phyloP scores from a whole-genome alignment of 768 basidiomycete species.

The Auriculariales sp. region DNA sequence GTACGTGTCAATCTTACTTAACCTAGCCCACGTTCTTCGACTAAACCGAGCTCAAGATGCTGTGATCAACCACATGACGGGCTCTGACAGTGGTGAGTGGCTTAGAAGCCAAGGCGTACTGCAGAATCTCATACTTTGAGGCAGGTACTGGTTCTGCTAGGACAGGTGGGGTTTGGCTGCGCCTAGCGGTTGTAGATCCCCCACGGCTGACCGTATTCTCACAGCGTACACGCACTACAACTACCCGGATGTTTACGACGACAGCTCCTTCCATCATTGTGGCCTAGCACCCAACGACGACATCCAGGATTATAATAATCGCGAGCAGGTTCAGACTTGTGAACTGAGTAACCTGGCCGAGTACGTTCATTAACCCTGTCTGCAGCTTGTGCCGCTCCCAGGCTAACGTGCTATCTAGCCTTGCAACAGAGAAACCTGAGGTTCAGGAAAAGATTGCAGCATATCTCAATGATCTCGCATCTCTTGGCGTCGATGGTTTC shows the following conservation, averaged over 20 bases:
- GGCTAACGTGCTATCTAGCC: slow-evolving; percentile 6
- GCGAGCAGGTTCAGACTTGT: slow-evolving; percentile 39
- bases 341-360: slow-evolving; percentile 37
- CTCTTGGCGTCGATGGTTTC: slow-evolving; percentile 45
- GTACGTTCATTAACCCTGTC: slow-evolving; percentile 17
- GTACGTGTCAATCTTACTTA: slow-evolving; percentile 12
- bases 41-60: not conserved
- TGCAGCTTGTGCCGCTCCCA: not conserved
- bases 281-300: slow-evolving; percentile 36
- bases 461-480: slow-evolving; percentile 46
- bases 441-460: slow-evolving; percentile 38
- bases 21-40: not conserved
- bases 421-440: slow-evolving; percentile 46
- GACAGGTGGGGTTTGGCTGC: not conserved
- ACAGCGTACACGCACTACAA: slow-evolving; percentile 11
- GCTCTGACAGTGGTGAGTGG: not conserved
- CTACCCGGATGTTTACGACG: slow-evolving; percentile 11
- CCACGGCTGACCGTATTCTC: not conserved
- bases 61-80: not conserved
- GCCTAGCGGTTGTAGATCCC: not conserved
- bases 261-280: slow-evolving; percentile 48
- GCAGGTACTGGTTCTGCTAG: not conserved
- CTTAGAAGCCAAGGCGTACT: not conserved
- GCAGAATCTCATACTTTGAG: not conserved
- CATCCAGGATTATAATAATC: slow-evolving; percentile 40